Percentiles rank a stretch among this genome's conserved stretches.
Evolutionary conservation across 805 yeast genomes (phyloP).

Genomic region (Naumovozyma baii): DNA sequence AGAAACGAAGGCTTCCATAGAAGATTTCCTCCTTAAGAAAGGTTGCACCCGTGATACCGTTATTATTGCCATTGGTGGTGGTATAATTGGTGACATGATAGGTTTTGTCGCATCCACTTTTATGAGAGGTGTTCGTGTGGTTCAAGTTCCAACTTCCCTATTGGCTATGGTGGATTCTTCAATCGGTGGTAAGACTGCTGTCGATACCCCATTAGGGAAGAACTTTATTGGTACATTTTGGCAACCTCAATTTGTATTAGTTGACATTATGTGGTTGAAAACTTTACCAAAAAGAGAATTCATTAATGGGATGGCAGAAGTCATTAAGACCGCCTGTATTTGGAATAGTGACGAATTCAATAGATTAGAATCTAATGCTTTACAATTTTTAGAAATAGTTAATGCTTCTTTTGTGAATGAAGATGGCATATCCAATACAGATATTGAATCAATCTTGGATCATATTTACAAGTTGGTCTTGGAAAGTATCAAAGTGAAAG

Average conservation of each 20-base stretch:
- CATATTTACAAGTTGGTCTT: constrained; percentile 70
- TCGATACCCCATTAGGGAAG: constrained; percentile 92
- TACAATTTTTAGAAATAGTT: constrained; percentile 56
- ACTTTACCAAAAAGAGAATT: constrained; percentile 90
- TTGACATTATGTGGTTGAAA: constrained; percentile 76
- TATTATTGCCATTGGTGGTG: constrained; percentile 92
- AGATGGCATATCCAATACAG: constrained; percentile 33
- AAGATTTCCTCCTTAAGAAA: constrained; percentile 69
- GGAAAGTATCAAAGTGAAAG: constrained; percentile 84
- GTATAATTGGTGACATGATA: constrained; percentile 97
- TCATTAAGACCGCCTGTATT: constrained; percentile 94
- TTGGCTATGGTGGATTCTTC: constrained; percentile 97
- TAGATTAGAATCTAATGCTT: constrained; percentile 71
- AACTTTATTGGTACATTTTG: constrained; percentile 95
- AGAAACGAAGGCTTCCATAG: constrained; percentile 83
- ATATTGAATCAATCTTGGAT: constrained; percentile 58
- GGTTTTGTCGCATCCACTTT: constrained; percentile 98
- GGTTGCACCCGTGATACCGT: constrained; percentile 97
- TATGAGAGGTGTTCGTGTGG: constrained; percentile 93
- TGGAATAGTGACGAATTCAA: constrained; percentile 88
- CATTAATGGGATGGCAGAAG: constrained; percentile 97
- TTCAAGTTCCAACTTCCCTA: constrained; percentile 88
- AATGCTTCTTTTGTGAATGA: constrained; percentile 25
- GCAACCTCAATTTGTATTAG: constrained; percentile 86
- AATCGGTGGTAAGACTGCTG: constrained; percentile 97